A percentile compares a stretch with the other conserved stretches of the same genome.
These are phyloP conservation scores for Phytophthora vignae DNA, from an alignment of 352 stramenopile genomes.

Conservation along the genomic window DNA sequence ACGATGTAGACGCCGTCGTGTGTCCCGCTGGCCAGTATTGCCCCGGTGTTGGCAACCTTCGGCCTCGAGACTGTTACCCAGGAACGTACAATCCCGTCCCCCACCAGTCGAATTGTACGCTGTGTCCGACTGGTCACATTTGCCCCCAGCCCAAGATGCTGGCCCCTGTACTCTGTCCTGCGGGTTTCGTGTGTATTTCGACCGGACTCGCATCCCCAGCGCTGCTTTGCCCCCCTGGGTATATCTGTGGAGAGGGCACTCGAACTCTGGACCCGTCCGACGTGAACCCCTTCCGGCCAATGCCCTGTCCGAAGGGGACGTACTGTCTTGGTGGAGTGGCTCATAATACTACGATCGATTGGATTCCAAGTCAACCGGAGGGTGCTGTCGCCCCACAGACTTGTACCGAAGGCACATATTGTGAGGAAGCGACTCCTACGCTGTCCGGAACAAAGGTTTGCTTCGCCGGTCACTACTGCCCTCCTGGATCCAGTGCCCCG, in stretches of 20 bases:
- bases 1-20: constrained; percentile 87
- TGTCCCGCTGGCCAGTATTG: constrained; percentile 96
- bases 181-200: constrained; percentile 96
- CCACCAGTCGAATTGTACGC: constrained; percentile 92
- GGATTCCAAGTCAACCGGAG: constrained; percentile 86
- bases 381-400: constrained; percentile 90
- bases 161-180: constrained; percentile 86
- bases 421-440: constrained; percentile 79
- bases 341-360: constrained; percentile 92
- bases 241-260: constrained; percentile 94
- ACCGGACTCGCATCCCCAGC: constrained; percentile 91
- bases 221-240: constrained; percentile 94
- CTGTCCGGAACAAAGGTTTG: constrained; percentile 89
- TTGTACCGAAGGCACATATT: constrained; percentile 97
- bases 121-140: constrained; percentile 95
- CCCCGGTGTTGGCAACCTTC: constrained; percentile 94
- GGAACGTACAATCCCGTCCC: constrained; percentile 92
- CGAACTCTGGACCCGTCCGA: constrained; percentile 91
- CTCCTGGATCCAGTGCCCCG: constrained; percentile 87
- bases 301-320: constrained; percentile 90
- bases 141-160: constrained; percentile 91
- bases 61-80: constrained; percentile 91
- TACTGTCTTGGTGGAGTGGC: constrained; percentile 97
- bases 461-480: constrained; percentile 97
- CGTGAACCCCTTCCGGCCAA: constrained; percentile 75